These are phyloP conservation scores for Calcarisporium arbuscula DNA, from an alignment of 2,329 filamentous ascomycete species.

Conservation along the genomic window DNA sequence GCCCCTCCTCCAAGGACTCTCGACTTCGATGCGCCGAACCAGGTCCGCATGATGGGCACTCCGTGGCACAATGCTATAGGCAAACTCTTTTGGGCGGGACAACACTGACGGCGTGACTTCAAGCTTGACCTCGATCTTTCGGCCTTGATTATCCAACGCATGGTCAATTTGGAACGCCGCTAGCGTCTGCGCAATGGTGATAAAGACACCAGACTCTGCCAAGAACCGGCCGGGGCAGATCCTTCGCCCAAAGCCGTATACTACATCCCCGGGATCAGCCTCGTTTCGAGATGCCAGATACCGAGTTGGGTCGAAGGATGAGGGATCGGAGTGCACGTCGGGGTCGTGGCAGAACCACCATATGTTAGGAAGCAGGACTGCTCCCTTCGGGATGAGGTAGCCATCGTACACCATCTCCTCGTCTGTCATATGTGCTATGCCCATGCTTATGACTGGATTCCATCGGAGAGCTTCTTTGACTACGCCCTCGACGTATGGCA, in stretches of 20 bases:
- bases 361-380: neutral
- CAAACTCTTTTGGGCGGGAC: conserved; percentile 9
- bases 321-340: conserved; percentile 1
- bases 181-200: conserved; percentile 1
- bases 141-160: conserved; percentile 7
- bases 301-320: conserved; percentile 3
- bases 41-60: conserved; percentile 8
- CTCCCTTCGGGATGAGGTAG: conserved; percentile 5
- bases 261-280: conserved; percentile 1
- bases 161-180: conserved; percentile 3
- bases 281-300: conserved; percentile 8
- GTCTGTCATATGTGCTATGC: neutral
- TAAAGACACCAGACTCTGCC: conserved; percentile 1
- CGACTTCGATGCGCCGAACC: conserved; percentile 9
- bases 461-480: conserved; percentile 19
- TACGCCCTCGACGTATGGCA: conserved; percentile 18
- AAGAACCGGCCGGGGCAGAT: conserved; percentile 6
- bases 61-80: conserved; percentile 11
- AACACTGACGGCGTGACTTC: conserved; percentile 13
- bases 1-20: conserved; percentile 16
- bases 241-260: conserved; percentile 7
- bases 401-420: conserved; percentile 1
- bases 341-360: conserved; percentile 7
- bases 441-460: conserved; percentile 1
- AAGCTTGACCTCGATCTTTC: conserved; percentile 13